A percentile compares a stretch with the other conserved stretches of the same genome.
Conservation (phyloP, 768 basidiomycete species). For the Royoungia palumana region DNA sequence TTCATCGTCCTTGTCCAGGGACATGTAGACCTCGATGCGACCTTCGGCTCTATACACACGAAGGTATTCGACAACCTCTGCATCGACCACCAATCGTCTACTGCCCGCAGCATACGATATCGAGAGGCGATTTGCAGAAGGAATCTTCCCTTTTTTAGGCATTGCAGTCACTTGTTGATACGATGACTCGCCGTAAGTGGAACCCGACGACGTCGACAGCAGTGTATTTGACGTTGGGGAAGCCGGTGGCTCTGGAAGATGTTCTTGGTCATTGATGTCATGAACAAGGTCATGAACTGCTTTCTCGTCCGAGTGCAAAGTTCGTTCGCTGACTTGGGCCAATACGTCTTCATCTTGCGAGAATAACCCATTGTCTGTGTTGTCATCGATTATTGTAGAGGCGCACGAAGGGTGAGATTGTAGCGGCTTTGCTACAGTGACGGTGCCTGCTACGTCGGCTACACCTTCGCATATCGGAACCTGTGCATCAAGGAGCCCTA, state of each 20-base stretch:
- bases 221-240: conserved; percentile 54
- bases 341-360: conserved; percentile 26
- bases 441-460: conserved; percentile 4
- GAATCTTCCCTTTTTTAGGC: conserved; percentile 42
- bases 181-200: conserved; percentile 45
- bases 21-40: conserved; percentile 77
- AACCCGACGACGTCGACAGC: conserved; percentile 31
- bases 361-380: conserved; percentile 32
- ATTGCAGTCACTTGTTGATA: conserved; percentile 27
- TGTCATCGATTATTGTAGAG: conserved; percentile 51
- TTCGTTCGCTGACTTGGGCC: conserved; percentile 15
- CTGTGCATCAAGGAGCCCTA: conserved; percentile 46
- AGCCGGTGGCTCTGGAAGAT: conserved; percentile 57
- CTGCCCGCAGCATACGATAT: conserved; percentile 93
- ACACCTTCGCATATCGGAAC: conserved; percentile 19
- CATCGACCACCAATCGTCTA: conserved; percentile 83
- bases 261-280: conserved; percentile 39
- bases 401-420: conserved; percentile 45
- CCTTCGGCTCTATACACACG: conserved; percentile 80
- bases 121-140: conserved; percentile 84
- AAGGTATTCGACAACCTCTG: conserved; percentile 78
- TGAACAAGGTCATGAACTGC: conserved; percentile 8
- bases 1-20: conserved; percentile 52
- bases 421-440: conserved; percentile 30
- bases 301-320: conserved; percentile 24